phyloP scores from a whole-genome alignment of 345 rosid species.

The Gossypium longicalyx region DNA sequence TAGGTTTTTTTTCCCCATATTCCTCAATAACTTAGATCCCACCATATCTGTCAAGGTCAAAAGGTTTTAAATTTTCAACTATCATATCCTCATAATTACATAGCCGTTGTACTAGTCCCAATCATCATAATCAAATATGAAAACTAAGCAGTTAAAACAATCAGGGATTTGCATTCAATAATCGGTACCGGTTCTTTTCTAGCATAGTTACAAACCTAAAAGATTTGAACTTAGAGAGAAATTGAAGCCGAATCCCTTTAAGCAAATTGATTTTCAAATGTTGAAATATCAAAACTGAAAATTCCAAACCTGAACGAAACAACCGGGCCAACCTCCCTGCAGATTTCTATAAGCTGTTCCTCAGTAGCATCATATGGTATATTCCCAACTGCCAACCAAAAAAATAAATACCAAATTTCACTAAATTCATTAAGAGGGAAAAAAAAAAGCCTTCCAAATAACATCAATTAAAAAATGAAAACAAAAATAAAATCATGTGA shows the following conservation, averaged over 20 bases:
- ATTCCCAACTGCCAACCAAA: slow-evolving; percentile 72
- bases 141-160: not conserved
- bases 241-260: not conserved
- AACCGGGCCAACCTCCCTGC: slow-evolving; percentile 96
- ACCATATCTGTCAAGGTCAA: not conserved
- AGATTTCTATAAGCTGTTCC: slow-evolving; percentile 93
- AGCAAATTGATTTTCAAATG: slow-evolving; percentile 2
- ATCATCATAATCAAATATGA: not conserved
- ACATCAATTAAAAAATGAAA: not conserved
- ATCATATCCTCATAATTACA: not conserved
- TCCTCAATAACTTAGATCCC: not conserved
- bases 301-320: slow-evolving; percentile 83
- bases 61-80: not conserved
- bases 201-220: not conserved
- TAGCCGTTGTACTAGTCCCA: not conserved
- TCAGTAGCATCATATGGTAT: slow-evolving; percentile 98
- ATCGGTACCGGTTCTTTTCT: not conserved
- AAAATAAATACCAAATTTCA: not conserved
- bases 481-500: not conserved
- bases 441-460: not conserved
- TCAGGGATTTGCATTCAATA: not conserved
- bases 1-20: not conserved
- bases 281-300: not conserved
- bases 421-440: not conserved
- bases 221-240: not conserved